These are phyloP conservation scores for Psilocybe cyanescens DNA, from an alignment of 768 basidiomycete genomes.

Conservation along the genomic window DNA sequence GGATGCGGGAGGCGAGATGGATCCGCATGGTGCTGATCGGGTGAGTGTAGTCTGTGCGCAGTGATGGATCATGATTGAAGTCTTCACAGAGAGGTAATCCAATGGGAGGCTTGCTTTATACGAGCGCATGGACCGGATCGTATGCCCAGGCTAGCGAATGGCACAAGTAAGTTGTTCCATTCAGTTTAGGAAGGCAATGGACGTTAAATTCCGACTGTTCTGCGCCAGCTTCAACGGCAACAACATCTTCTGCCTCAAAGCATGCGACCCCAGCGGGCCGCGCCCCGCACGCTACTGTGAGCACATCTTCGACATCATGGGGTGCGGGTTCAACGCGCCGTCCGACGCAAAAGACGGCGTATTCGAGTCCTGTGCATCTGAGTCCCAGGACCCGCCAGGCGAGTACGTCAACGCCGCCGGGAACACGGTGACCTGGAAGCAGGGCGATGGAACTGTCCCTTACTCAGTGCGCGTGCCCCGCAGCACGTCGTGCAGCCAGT, in stretches of 20 bases:
- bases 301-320: constrained; percentile 77
- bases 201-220: neutral
- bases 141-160: constrained; percentile 68
- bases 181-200: neutral
- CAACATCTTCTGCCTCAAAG: constrained; percentile 47
- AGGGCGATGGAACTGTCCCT: neutral
- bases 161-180: constrained; percentile 54
- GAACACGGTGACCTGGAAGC: neutral
- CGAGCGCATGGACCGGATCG: constrained; percentile 51
- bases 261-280: constrained; percentile 61
- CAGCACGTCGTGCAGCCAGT: constrained; percentile 40
- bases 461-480: constrained; percentile 17
- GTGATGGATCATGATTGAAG: neutral
- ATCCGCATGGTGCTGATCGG: constrained; percentile 73
- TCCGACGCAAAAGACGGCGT: constrained; percentile 57
- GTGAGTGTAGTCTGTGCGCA: constrained; percentile 20
- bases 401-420: constrained; percentile 29
- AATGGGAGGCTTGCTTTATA: constrained; percentile 72
- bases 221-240: constrained; percentile 69
- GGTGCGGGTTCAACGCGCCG: constrained; percentile 75
- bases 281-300: constrained; percentile 60
- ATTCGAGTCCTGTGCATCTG: constrained; percentile 70
- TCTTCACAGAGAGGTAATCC: constrained; percentile 70
- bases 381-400: constrained; percentile 45
- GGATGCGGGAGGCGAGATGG: constrained; percentile 81